These are phyloP conservation scores for Lolium rigidum DNA, from an alignment of 176 grass and related monocot genomes.

Conservation along the genomic window DNA sequence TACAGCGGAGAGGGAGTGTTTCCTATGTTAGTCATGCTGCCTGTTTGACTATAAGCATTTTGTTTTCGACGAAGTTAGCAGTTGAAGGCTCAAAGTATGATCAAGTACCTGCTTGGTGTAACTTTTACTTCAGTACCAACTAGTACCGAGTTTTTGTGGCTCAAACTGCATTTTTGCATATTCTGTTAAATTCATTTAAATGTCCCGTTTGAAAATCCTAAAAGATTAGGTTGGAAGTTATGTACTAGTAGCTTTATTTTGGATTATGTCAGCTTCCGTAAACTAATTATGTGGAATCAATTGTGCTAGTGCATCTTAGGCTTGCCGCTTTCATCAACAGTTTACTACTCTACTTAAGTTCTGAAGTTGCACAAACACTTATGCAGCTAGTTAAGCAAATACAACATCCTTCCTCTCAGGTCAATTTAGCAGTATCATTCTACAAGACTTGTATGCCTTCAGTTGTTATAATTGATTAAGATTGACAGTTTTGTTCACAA, in stretches of 20 bases:
- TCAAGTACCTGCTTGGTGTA: not conserved
- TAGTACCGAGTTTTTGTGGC: not conserved
- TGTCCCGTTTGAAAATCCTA: not conserved
- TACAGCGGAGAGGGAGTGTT: not conserved
- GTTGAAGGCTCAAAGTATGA: not conserved
- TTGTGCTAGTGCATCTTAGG: not conserved
- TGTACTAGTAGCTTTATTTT: not conserved
- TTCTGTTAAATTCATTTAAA: not conserved
- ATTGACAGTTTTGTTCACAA: not conserved
- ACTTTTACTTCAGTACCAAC: not conserved
- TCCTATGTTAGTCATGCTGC: slow-evolving; percentile 12
- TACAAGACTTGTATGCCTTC: not conserved
- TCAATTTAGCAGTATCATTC: not conserved
- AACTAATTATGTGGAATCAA: not conserved
- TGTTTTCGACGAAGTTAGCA: not conserved
- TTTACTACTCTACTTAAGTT: not conserved
- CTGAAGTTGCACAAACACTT: not conserved
- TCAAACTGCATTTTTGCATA: not conserved
- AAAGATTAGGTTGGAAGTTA: not conserved
- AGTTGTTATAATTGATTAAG: too few relatives aligned
- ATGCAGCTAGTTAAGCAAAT: not conserved
- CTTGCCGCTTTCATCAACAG: not conserved
- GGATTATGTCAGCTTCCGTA: not conserved
- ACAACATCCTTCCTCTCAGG: not conserved
- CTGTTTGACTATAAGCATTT: not conserved